Base-by-base conservation (phyloP, 768 basidiomycete species). In the Suillus spraguei region DNA sequence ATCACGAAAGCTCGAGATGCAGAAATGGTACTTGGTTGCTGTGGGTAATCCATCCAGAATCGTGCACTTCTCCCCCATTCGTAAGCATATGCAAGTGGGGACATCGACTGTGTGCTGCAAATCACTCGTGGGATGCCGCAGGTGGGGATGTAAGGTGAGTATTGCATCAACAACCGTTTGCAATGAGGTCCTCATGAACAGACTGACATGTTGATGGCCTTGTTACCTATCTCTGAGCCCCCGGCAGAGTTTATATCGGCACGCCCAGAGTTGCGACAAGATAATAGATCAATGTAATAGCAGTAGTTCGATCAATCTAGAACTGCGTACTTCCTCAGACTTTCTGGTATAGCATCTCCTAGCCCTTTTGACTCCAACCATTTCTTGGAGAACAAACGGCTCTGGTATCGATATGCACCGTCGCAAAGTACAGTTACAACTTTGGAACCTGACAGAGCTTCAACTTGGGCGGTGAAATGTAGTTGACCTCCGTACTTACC, bases 371-470 rank as follows among this genome's bases (percentile, higher is more conserved):
- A 80, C 72, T 87, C 81, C 54, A 99, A 78, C 97, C 97, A 99
- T 68, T 87, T 85, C 74, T 91, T 91, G 17, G 95, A 97, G 80
- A 99, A 99, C 41, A 99, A 79, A 13, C 97, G 85, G 65, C 93
- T 96, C 79, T 99, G 97, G 72, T 99, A 97, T 72, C 97, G 86
- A 72, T 99, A 97, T 52, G 97, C 97, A 8, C 97, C 97, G 72
- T 99, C 97, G 74, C 91, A 94, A 44, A 99, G 78, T 60, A 98
- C 83, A 5, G 97, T 99, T 2, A 88, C 95, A 35, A 99, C 82
- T 17, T 83, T 93, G 24, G 90, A 90, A 41, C 92, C 92, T 95
- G 20, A 65, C 36, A 52, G 42, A 24, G 32, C 28, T 66, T 38
- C 64, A 13, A 62, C 59, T 33, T n/a, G 22, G 8, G 47, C 6